Conservation (phyloP, 2,329 filamentous ascomycete species). For the Sporothrix brunneoviolacea region DNA sequence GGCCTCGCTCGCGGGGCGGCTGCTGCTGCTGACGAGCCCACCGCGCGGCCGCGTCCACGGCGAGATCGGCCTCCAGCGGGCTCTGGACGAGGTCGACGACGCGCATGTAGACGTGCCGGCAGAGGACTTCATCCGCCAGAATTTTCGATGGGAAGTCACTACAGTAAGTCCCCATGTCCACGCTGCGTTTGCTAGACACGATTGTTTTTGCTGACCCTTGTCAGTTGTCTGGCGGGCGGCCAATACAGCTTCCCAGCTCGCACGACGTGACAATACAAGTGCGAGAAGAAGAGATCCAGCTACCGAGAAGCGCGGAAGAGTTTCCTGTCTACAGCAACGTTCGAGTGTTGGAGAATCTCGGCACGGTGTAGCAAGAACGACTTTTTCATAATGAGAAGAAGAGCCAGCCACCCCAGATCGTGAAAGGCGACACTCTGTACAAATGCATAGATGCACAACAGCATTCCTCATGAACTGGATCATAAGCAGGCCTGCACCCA, state of each 20-base stretch:
- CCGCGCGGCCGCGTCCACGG: slow-evolving; percentile 1
- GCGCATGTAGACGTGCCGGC: neutral
- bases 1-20: neutral
- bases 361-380: neutral
- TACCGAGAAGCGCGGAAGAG: neutral
- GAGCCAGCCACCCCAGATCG: too few species aligned
- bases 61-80: slow-evolving; percentile 1
- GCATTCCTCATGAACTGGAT: too few species aligned
- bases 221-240: neutral
- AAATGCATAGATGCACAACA: too few species aligned
- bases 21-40: neutral
- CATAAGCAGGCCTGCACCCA: too few species aligned
- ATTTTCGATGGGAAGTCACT: neutral
- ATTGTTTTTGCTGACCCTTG: neutral
- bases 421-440: too few species aligned
- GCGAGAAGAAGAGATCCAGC: neutral
- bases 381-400: too few species aligned
- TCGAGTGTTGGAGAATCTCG: neutral
- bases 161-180: neutral
- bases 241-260: neutral
- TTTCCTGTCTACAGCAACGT: neutral
- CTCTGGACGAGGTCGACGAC: neutral
- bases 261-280: slow-evolving; percentile 1
- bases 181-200: too few species aligned
- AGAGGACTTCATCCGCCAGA: neutral